phyloP scores from a whole-genome alignment of 2,329 filamentous ascomycete genomes.

The Helotiales sp. region DNA sequence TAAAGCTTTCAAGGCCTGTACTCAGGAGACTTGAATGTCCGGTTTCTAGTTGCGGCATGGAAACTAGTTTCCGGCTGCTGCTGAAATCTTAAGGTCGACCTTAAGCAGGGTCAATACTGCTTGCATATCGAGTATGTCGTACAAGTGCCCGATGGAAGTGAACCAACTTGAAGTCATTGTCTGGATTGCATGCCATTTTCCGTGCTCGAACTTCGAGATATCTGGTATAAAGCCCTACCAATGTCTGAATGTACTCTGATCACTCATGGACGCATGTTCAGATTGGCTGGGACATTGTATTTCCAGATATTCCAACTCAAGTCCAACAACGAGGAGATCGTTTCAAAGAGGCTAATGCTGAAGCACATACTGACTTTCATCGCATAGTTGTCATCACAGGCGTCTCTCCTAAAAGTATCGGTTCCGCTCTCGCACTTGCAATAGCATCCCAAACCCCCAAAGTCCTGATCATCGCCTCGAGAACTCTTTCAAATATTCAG shows the following conservation, averaged over 20 bases:
- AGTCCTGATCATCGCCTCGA: constrained; percentile 39
- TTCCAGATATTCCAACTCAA: no score
- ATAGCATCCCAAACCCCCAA: constrained; percentile 27
- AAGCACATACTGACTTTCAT: not conserved
- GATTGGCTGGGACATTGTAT: not conserved
- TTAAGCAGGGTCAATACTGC: no score
- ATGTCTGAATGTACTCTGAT: not conserved
- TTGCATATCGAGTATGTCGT: no score
- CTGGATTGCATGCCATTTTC: no score
- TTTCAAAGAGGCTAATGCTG: not conserved
- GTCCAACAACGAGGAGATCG: no score
- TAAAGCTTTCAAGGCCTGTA: not conserved
- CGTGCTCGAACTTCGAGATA: not conserved
- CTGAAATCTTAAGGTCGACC: no score
- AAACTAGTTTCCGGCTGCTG: no score
- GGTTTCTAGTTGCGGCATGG: no score
- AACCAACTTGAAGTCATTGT: no score
- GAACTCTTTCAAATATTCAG: constrained; percentile 36
- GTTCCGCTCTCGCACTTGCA: constrained; percentile 14
- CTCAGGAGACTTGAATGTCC: no score
- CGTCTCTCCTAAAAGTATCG: constrained; percentile 22
- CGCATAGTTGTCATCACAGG: constrained; percentile 26
- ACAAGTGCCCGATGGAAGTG: no score
- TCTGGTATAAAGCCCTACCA: not conserved
- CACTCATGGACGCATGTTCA: not conserved